A percentile compares a stretch with the other conserved stretches of the same genome.
Conservation (phyloP, 2,329 filamentous ascomycete genomes). For the Ustilaginoidea virens region DNA sequence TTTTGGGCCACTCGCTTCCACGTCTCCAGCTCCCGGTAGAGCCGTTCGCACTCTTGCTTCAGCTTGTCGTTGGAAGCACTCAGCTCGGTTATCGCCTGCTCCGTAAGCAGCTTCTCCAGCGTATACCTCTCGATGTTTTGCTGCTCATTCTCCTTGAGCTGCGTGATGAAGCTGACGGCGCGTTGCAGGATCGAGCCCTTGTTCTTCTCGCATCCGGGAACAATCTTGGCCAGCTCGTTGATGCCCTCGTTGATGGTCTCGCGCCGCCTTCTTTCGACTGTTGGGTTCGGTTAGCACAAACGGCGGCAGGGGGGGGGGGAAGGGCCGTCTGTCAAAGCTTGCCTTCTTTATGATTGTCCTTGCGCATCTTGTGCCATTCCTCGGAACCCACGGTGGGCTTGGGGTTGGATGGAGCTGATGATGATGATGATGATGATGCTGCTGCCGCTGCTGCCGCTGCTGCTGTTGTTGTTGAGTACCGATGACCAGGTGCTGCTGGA, state of each 20-base stretch:
- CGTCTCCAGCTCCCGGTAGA: conserved; percentile 62
- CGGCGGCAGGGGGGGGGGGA: no score
- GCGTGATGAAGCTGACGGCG: conserved; percentile 84
- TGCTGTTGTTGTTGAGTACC: conserved; percentile 24
- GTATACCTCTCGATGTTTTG: conserved; percentile 94
- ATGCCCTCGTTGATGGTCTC: conserved; percentile 99
- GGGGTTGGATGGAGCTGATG: conserved; percentile 27
- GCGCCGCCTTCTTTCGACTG: conserved; percentile 88
- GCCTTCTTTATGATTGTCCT: conserved; percentile 99
- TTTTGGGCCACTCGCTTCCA: conserved; percentile 59
- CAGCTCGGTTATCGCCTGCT: conserved; percentile 79
- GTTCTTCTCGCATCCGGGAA: conserved; percentile 96
- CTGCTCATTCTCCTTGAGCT: conserved; percentile 85
- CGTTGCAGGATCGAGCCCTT: conserved; percentile 93
- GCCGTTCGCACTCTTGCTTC: conserved; percentile 62
- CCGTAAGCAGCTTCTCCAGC: conserved; percentile 74
- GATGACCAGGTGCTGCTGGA: conserved; percentile 12
- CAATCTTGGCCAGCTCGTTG: conserved; percentile 93
- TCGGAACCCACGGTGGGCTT: conserved; percentile 92
- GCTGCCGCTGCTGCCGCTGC: no score
- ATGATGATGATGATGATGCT: no score
- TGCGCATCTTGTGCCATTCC: conserved; percentile 94
- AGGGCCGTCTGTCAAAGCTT: no score
- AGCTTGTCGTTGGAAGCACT: conserved; percentile 77
- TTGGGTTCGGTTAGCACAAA: conserved; percentile 12